Conservation (phyloP, 495 filamentous ascomycete species). For the Trichoderma virens region DNA sequence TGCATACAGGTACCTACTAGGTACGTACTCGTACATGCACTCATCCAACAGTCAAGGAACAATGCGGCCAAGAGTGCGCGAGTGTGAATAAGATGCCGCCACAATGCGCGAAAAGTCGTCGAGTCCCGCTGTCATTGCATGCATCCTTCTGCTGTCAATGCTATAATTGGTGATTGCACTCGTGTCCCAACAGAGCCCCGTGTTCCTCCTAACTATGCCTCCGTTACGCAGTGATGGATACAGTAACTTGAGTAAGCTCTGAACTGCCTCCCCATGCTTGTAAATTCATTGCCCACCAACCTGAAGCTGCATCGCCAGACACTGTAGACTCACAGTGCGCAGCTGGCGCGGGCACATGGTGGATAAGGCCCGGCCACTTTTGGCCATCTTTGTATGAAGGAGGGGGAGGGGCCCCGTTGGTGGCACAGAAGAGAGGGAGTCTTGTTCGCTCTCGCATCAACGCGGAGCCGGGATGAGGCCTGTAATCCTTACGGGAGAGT, state of each 20-base stretch:
- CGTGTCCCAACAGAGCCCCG: not conserved
- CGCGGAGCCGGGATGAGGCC: not conserved
- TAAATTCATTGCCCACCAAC: too few relatives aligned
- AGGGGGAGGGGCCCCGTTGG: constrained; percentile 4
- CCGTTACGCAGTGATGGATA: too few relatives aligned
- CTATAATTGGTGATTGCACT: not conserved
- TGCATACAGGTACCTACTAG: too few relatives aligned
- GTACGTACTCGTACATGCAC: not conserved
- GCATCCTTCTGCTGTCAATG: too few relatives aligned
- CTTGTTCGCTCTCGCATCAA: not conserved
- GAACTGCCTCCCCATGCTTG: too few relatives aligned
- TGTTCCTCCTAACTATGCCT: not conserved
- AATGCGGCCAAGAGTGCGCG: not conserved
- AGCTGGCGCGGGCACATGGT: constrained; percentile 8
- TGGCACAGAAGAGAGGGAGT: not conserved
- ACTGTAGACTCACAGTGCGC: not conserved
- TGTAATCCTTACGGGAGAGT: not conserved
- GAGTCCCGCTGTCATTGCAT: not conserved
- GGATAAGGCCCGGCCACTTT: not conserved
- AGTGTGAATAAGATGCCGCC: not conserved
- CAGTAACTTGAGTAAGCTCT: too few relatives aligned
- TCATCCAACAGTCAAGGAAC: not conserved
- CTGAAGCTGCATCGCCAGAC: not conserved
- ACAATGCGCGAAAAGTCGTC: not conserved
- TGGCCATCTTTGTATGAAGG: not conserved